Evolutionary conservation across 352 stramenopile species (phyloP).

Genomic region (Elongisporangium undulatum): DNA sequence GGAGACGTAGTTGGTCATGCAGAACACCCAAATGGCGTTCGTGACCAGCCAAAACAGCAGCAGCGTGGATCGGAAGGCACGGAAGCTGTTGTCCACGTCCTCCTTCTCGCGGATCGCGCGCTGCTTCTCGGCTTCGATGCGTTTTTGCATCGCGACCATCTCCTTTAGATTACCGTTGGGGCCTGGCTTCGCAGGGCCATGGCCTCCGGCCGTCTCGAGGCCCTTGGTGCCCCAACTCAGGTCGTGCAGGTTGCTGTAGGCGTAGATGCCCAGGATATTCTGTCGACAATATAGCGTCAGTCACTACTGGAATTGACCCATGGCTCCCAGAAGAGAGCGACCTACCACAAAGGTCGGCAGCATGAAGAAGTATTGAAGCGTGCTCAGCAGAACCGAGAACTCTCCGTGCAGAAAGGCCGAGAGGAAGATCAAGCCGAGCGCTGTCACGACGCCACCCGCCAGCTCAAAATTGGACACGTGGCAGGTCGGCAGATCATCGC

Average conservation of each 20-base stretch:
- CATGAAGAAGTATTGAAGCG: conserved; percentile 40
- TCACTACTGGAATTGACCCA: not conserved
- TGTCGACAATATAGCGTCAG: not conserved
- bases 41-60: conserved; percentile 50
- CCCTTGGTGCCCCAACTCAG: conserved; percentile 32
- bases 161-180: conserved; percentile 32
- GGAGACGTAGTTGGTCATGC: conserved; percentile 34
- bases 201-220: conserved; percentile 18
- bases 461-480: conserved; percentile 23
- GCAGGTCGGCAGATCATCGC: conserved; percentile 19
- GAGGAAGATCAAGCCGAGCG: conserved; percentile 15
- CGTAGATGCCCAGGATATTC: conserved; percentile 35
- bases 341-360: conserved; percentile 30
- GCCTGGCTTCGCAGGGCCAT: conserved; percentile 14
- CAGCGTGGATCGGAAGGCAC: conserved; percentile 35
- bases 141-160: conserved; percentile 46
- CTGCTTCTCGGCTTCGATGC: conserved; percentile 31
- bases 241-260: conserved; percentile 37
- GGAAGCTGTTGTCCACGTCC: conserved; percentile 48
- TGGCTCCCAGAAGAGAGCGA: not conserved
- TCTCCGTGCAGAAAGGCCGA: conserved; percentile 33
- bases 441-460: conserved; percentile 10
- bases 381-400: conserved; percentile 29
- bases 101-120: conserved; percentile 27
- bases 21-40: conserved; percentile 40